Evolutionary conservation across 345 rosid genomes (phyloP), one percentile per base, ranked within the genome.

Genomic region (Adansonia digitata): DNA sequence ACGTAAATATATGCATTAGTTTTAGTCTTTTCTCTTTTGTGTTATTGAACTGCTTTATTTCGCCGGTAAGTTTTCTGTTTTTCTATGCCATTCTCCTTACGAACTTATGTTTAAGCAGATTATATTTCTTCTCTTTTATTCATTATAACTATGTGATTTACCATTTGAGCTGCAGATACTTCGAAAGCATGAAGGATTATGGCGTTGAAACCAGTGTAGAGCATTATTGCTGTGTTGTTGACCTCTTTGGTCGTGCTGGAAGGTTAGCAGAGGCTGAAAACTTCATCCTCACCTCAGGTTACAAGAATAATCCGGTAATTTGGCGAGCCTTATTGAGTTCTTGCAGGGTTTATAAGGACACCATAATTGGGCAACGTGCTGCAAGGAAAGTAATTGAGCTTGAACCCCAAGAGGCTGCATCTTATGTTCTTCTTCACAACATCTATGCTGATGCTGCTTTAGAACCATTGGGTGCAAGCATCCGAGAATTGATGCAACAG

Each of bases 271-370:
- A 88, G 39, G 86, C 89, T 1, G 81, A 88, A 77, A 76, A 74
- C 12, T 45, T 84, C 72, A 86, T 86, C 40, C 48, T 80, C 72
- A 74, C 77, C 74, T 83, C 86, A 7, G 74, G 77, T 39, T 84
- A 81, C 75, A 73, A 78, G 77, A 80, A 78, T 64, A 78, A 83
- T 72, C 85, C 88, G 35, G 85, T 81, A 18, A 79, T 84, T 78
- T 88, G 91, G 91, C 77, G 77, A 77, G 79, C 91, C 14, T 74
- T 88, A 59, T 68, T 86, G 68, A 86, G 91, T 70, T 84, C 85
- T 80, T 86, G 91, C 73, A 80, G 80, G 75, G 69, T 83, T 59
- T 68, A 88, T 70, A 80, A 80, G 26, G 75, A 88, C 59, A 62
- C 74, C 7, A n/a, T 67, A 8, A 39, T 46, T 2, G 87, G 85